Conservation (phyloP, 2,329 filamentous ascomycete genomes). For the Mariannaea elegans region DNA sequence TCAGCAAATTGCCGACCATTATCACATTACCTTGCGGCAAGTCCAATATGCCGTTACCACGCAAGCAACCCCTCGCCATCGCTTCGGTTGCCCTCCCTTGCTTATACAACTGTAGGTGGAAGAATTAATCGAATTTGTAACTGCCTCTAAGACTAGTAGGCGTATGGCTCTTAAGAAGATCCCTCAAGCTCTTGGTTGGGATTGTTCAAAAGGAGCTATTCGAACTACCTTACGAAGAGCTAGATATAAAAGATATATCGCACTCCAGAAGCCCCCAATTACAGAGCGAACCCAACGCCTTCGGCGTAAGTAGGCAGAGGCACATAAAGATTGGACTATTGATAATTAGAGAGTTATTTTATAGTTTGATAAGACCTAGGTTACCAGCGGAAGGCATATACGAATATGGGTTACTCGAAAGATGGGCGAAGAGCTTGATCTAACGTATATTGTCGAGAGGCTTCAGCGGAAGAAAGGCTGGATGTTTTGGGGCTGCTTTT, state of each 20-base stretch:
- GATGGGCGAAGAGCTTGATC: neutral
- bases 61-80: neutral
- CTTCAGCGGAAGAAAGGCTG: neutral
- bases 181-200: conserved; percentile 13
- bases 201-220: conserved; percentile 17
- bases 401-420: neutral
- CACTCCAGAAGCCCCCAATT: neutral
- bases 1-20: neutral
- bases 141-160: conserved; percentile 19
- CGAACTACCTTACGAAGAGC: conserved; percentile 14
- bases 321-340: neutral
- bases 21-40: neutral
- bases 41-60: too few species aligned
- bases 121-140: conserved; percentile 20
- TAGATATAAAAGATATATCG: conserved; percentile 22
- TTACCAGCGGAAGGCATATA: neutral
- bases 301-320: neutral
- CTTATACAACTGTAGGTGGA: conserved; percentile 11
- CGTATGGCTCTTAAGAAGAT: conserved; percentile 17
- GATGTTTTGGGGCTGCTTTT: neutral
- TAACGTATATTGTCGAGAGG: neutral
- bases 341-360: neutral
- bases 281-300: neutral
- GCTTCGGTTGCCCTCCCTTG: neutral
- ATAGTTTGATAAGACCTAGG: neutral